Percentiles rank a stretch among this genome's conserved stretches.
These are phyloP conservation scores for Chimonanthus praecox DNA, from an alignment of 164 flowering plant species.

Conservation along the genomic window DNA sequence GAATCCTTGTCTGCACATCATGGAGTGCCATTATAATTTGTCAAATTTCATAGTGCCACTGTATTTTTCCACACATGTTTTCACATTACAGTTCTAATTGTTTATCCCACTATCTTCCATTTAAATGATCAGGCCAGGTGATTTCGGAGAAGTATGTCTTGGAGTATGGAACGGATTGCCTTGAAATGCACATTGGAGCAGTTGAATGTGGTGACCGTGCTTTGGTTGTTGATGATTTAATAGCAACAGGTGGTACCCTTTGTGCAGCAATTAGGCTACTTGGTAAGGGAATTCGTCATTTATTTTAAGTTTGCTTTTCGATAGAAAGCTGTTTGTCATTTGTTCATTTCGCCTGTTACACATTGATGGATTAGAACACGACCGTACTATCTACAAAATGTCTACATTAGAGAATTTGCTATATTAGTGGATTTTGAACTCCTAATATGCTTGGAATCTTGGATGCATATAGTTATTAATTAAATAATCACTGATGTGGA, in stretches of 20 bases:
- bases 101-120: background rate
- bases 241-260: constrained; percentile 93
- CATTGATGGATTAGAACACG: background rate
- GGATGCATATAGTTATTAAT: too few relatives aligned
- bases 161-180: constrained; percentile 93
- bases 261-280: constrained; percentile 81
- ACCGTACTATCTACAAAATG: too few relatives aligned
- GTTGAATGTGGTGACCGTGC: constrained; percentile 75
- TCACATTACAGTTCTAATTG: background rate
- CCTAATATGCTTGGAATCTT: too few relatives aligned
- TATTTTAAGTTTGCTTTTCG: background rate
- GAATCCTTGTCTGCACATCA: too few relatives aligned
- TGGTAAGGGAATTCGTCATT: constrained; percentile 26
- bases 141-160: constrained; percentile 73
- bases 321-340: background rate
- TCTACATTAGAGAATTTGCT: too few relatives aligned
- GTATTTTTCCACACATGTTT: background rate
- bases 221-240: constrained; percentile 88
- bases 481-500: too few relatives aligned
- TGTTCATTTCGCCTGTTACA: background rate
- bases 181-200: constrained; percentile 97
- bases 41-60: background rate
- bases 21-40: too few relatives aligned
- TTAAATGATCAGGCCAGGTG: constrained; percentile 58
- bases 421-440: too few relatives aligned